Base-by-base conservation (phyloP, 345 rosid species). In the Melastoma malabathricum region DNA sequence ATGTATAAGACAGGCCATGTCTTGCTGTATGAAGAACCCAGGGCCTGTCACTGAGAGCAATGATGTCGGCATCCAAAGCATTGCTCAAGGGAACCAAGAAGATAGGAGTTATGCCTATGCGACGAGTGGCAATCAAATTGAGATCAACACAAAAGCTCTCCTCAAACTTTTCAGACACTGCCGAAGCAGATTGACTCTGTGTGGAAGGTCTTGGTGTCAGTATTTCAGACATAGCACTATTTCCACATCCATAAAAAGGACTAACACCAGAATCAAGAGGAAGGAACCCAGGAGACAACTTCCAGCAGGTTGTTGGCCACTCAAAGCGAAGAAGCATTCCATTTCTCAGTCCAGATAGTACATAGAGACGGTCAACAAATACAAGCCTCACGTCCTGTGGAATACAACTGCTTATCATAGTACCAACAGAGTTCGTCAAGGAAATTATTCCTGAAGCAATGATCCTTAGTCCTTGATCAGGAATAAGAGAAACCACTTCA, bases 341-440 rank as follows among this genome's bases (percentile, higher is more conserved):
- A 63, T 92, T 92, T 75, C 98, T 87, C 71, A 92, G 73, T 50
- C 98, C 95, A 48, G 83, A 71, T 58, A 92, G 90, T 55, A 87
- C 79, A 73, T 87, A 92, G 47, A 70, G 60, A 47, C 74, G 89
- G 66, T 92, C 95, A 62, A 74, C 95, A 12, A 81, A 60, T 44
- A 87, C 97, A 70, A 92, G 88, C 70, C 97, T 92, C 48, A 84
- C 97, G 59, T 92, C 98, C 68, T 92, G 98, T 49, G 98, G 97
- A 62, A 87, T 72, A 61, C 95, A 87, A 49, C 88, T 95, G 64
- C 80, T 79, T 22, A 83, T 62, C 47, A 82, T 72, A 65, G 86
- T 78, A 72, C 85, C 98, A 75, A 68, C 62, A 38, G 81, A 57
- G 59, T 70, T 81, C 48, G 74, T 81, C 64, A 92, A 68, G 1